Evolutionary conservation across 1,284 basidiomycete genomes (phyloP), one percentile per base, ranked within the genome.

Genomic region (Vanrija sp.): DNA sequence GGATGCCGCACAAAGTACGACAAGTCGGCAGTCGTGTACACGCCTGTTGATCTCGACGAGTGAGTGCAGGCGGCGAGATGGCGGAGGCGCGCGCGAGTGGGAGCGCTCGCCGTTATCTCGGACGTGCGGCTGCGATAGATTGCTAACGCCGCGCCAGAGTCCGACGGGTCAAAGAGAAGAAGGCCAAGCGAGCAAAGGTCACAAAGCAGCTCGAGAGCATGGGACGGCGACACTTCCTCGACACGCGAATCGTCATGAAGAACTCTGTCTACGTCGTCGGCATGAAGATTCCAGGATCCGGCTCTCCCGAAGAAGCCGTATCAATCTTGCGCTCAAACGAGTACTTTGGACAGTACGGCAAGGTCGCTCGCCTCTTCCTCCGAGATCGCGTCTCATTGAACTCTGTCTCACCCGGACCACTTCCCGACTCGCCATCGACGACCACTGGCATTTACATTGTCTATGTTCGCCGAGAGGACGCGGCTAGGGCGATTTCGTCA

Each of bases 261-360:
- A 96, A 91, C 65, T 89, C 96, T 41, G 94, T 96, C 19, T 98
- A 97, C 74, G 90, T 98, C 20, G 86, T 95, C 23, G 96, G 96
- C 15, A 88, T 98, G 65, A 75, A 72, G 62, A 77, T 80, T 84
- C 91, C 87, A 81, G 94, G 69, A 12, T 57, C 59, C 15, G 59
- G 65, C 22, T 72, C 69, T 3, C 93, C 98, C 77, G 96, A 99
- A 81, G 94, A 97, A 90, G 85, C 96, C 45, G 90, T 98, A 60
- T 87, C 93, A 2, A 92, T 93, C 12, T 79, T 99, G 41, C 89
- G 94, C 48, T 94, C 92, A 14, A 88, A 87, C 68, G 96, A 99
- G 63, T 97, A 96, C 76, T 98, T 98, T 75, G 96, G 96, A 6
- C 93, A 97, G 73, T 98, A 98, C 75, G 96, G 96, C 62, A 96